Percentiles rank a stretch among this genome's conserved stretches.
These are phyloP conservation scores for Hypholoma sublateritium DNA, from an alignment of 768 basidiomycete genomes.

Conservation along the genomic window DNA sequence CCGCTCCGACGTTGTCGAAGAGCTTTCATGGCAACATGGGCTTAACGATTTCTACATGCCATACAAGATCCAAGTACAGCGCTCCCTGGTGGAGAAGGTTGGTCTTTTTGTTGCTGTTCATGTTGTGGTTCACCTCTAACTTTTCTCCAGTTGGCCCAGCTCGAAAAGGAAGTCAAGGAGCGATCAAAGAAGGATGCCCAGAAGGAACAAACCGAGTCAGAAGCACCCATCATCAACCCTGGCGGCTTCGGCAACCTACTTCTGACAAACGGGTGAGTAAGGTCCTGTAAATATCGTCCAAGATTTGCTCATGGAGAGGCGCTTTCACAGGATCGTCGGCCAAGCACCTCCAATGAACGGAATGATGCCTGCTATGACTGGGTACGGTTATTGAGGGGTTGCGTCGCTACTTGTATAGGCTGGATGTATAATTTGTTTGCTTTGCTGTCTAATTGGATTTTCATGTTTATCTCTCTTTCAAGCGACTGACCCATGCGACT, in stretches of 20 bases:
- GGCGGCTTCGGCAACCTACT: conserved; percentile 63
- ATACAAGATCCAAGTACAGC: conserved; percentile 86
- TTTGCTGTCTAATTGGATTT: conserved; percentile 26
- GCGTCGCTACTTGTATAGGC: conserved; percentile 29
- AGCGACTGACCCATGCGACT: background rate
- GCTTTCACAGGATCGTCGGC: conserved; percentile 49
- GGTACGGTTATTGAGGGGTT: conserved; percentile 45
- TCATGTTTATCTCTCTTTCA: conserved; percentile 2
- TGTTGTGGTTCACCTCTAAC: conserved; percentile 6
- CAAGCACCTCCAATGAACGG: conserved; percentile 75
- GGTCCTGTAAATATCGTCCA: conserved; percentile 6
- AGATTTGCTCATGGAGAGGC: background rate
- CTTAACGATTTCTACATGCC: conserved; percentile 99
- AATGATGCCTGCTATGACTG: conserved; percentile 71
- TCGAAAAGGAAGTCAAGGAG: conserved; percentile 91
- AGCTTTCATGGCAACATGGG: conserved; percentile 94
- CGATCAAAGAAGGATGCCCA: conserved; percentile 81
- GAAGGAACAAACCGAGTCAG: conserved; percentile 88
- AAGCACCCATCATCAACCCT: conserved; percentile 87
- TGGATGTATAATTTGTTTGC: conserved; percentile 29
- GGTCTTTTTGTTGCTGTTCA: conserved; percentile 6
- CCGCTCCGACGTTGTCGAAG: conserved; percentile 89
- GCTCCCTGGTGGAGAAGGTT: conserved; percentile 77
- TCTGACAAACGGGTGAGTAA: conserved; percentile 71
- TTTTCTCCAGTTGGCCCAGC: conserved; percentile 53